These are phyloP conservation scores for Aspergillus flavus DNA, from an alignment of 2,329 filamentous ascomycete genomes.

Conservation along the genomic window DNA sequence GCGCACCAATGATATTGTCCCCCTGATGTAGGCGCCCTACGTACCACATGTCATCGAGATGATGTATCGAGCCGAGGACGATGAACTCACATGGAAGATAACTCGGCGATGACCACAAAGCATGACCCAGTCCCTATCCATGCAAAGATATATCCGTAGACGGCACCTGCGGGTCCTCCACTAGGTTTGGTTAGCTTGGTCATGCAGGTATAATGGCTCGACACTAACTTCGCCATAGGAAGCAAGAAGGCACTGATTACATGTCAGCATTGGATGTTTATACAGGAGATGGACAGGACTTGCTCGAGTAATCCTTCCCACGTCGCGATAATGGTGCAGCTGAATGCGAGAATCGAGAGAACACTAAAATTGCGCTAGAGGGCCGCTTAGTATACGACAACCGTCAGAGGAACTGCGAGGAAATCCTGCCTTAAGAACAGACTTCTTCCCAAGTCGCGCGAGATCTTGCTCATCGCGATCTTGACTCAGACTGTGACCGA, in stretches of 20 bases:
- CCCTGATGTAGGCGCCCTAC: constrained; percentile 34
- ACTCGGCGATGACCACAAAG: constrained; percentile 31
- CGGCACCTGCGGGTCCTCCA: constrained; percentile 33
- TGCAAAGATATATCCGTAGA: constrained; percentile 36
- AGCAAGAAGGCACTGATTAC: neutral
- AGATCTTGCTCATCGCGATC: constrained; percentile 17
- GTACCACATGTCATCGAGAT: neutral
- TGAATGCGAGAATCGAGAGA: constrained; percentile 24
- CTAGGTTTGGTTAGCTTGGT: constrained; percentile 14
- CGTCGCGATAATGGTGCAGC: constrained; percentile 26
- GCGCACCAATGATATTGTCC: constrained; percentile 46
- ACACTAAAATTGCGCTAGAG: constrained; percentile 25
- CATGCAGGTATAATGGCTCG: neutral
- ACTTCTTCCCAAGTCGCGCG: constrained; percentile 23
- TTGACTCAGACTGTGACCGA: neutral
- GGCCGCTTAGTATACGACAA: neutral
- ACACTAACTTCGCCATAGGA: neutral
- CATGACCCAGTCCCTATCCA: constrained; percentile 31
- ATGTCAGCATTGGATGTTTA: neutral
- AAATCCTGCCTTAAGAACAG: constrained; percentile 19
- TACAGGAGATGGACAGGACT: neutral
- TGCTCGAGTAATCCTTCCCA: constrained; percentile 26
- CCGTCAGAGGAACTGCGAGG: neutral
- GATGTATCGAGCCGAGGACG: neutral
- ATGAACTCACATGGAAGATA: constrained; percentile 34